Evolutionary conservation across 1,284 basidiomycete species (phyloP).

Genomic region (Pascua sp.): DNA sequence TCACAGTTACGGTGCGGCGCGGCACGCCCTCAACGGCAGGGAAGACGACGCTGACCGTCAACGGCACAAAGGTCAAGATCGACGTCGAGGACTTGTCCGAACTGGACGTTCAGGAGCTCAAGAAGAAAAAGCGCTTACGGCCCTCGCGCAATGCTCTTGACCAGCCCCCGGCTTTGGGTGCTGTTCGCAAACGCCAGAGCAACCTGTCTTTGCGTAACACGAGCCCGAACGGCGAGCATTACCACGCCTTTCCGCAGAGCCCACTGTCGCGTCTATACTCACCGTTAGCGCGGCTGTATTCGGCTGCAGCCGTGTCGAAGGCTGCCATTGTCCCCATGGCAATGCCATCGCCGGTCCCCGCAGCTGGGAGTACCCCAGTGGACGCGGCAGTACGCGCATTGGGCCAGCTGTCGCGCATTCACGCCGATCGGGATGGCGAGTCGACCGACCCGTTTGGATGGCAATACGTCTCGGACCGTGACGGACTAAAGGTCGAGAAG

Average conservation of each 20-base stretch:
- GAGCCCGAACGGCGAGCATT: constrained; percentile 8
- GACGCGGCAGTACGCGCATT: constrained; percentile 77
- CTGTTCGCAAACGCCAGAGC: constrained; percentile 56
- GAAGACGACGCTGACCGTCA: constrained; percentile 76
- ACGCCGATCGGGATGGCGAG: constrained; percentile 57
- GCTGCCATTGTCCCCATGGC: constrained; percentile 44
- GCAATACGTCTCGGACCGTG: constrained; percentile 74
- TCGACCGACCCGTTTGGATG: constrained; percentile 62
- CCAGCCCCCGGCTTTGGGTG: constrained; percentile 75
- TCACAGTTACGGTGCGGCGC: constrained; percentile 65
- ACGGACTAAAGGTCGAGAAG: constrained; percentile 70
- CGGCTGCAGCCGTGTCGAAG: constrained; percentile 61
- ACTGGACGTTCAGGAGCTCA: constrained; percentile 76
- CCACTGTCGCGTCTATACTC: constrained; percentile 25
- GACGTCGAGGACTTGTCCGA: constrained; percentile 88
- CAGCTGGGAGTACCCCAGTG: constrained; percentile 53
- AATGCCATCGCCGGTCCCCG: constrained; percentile 44
- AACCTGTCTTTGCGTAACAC: constrained; percentile 22
- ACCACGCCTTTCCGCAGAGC: constrained; percentile 18
- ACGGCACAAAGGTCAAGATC: constrained; percentile 80
- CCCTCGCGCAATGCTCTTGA: constrained; percentile 85
- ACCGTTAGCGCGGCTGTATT: constrained; percentile 68
- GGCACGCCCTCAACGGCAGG: constrained; percentile 56
- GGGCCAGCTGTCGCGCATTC: constrained; percentile 70
- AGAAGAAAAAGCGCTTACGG: constrained; percentile 80